Percentiles rank a stretch among this genome's conserved stretches.
phyloP scores from a whole-genome alignment of 2,329 filamentous ascomycete species.

The Epichloe sibirici region DNA sequence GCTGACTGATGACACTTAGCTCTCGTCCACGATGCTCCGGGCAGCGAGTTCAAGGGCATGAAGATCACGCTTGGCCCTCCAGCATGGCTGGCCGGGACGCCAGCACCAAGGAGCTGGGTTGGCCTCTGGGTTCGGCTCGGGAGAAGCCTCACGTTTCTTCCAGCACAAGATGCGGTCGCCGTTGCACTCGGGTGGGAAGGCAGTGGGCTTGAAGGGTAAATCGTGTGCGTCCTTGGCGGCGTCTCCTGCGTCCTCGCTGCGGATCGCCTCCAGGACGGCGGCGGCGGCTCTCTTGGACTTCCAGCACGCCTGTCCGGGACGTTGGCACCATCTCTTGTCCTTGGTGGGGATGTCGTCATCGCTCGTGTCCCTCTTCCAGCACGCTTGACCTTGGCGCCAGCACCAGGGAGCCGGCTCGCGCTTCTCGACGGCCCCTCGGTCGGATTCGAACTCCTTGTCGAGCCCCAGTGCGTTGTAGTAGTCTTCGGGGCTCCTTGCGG shows the following conservation, averaged over 20 bases:
- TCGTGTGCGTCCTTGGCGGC: constrained; percentile 10
- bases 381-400: constrained; percentile 24
- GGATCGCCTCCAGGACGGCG: constrained; percentile 21
- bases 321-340: constrained; percentile 13
- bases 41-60: constrained; percentile 16
- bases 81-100: constrained; percentile 28
- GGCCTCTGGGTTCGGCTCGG: constrained; percentile 10
- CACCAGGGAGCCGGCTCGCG: constrained; percentile 20
- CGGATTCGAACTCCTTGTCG: constrained; percentile 12
- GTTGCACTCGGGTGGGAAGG: constrained; percentile 10
- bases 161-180: constrained; percentile 4
- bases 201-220: constrained; percentile 18
- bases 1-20: background rate
- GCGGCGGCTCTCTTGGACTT: constrained; percentile 27
- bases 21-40: constrained; percentile 13
- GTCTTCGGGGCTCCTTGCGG: constrained; percentile 15
- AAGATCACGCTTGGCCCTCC: constrained; percentile 26
- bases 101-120: constrained; percentile 20
- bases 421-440: constrained; percentile 9
- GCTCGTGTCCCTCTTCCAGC: constrained; percentile 22
- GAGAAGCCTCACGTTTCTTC: constrained; percentile 9
- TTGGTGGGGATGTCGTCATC: constrained; percentile 9
- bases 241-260: constrained; percentile 1
- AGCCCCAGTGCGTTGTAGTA: constrained; percentile 23
- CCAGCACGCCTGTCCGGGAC: constrained; percentile 16